Base-by-base conservation (phyloP, 2,329 filamentous ascomycete species). In the Ophiostoma pallidulum region DNA sequence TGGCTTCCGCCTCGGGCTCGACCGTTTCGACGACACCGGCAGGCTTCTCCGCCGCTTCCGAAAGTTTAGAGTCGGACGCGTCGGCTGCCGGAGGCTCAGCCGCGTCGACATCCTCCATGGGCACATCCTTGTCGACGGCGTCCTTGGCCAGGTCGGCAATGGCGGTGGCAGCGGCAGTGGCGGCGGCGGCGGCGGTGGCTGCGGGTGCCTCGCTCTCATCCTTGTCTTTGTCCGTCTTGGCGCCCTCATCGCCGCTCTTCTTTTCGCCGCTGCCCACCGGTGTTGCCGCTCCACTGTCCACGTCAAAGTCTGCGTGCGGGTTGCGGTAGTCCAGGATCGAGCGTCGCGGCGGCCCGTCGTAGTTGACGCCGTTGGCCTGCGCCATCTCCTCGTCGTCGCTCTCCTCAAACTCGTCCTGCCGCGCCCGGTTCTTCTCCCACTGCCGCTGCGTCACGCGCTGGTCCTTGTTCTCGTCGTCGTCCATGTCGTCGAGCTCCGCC, bases 331-430 rank as follows among this genome's bases (percentile, higher is more conserved):
- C 74, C 43, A 65, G 67, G 55, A 78, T 78, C 1, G 68, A 68
- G 16, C 72, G 72, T 54, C 71, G 70, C 47, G 65, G 24, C 67
- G 54, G 37, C 43, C 71, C 26, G 68, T 73, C 28, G 43, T 57
- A 54, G 49, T 51, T 54, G 66, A 89, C 75, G 14, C 89, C 91
- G 55, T 92, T 87, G 32, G 76, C 74, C 36, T 72, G 71, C 36
- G 77, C 77, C 64, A 88, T 78, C 10, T 94, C 88, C 57, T 97
- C 91, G 51, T 95, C 88, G 51, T 94, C 89, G 54, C 86, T 94
- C 37, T 92, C 86, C 50, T 89, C 86, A 37, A 90, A 78, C 60
- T 96, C 91, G 56, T 85, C 86, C 8, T 86, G 79, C 49, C 86
- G 79, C 45, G 81, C 77, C 22, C 88, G 75, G 41, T 77, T 81